Base-by-base conservation (phyloP, 306 rosid genomes). In the Purshia tridentata region DNA sequence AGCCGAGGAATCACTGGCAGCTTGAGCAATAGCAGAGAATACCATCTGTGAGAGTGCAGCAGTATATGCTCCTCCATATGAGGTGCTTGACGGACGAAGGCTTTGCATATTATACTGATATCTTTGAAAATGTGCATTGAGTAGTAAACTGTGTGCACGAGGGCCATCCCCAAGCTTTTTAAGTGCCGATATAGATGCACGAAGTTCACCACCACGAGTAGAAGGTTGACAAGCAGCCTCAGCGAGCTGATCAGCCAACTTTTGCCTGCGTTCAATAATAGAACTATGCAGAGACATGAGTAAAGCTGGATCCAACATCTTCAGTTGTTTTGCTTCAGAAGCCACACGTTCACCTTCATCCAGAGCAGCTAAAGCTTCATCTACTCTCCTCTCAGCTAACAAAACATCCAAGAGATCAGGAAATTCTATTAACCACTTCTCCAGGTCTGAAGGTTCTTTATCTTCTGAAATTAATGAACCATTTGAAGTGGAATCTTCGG, bases 221-320 rank as follows among this genome's bases (percentile, higher is more conserved):
- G 99, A 92, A 76, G 99, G 98, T 85, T 95, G 99, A 80, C 98
- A 92, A 77, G 99, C 98, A 81, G 98, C 98, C 84, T 95, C 99
- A 54, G 98, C 88, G 72, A 95, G 97, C 90, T 92, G 99, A 82
- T 95, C 99, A 54, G 99, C 96, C 81, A 95, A 77, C 53, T 75
- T 90, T 76, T 87, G 92, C 84, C 96, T 87, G 44, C 84, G 89
- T 67, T 90, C 97, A 18, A 70, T 75, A 65, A 90, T 90, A 41
- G 99, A 84, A 58, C 72, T 76, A 85, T 87, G 93, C 71, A 95
- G 85, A 75, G 96, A 86, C 71, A 73, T 1, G 8, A 90, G 87
- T 76, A 83, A 45, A 41, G 86, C 80, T 59, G 93, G 87, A 73
- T 69, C 81, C 73, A 91, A 76, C 9, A 82, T 81, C 80, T 93